Conservation (phyloP, 495 filamentous ascomycete genomes). For the Darksidea phi region DNA sequence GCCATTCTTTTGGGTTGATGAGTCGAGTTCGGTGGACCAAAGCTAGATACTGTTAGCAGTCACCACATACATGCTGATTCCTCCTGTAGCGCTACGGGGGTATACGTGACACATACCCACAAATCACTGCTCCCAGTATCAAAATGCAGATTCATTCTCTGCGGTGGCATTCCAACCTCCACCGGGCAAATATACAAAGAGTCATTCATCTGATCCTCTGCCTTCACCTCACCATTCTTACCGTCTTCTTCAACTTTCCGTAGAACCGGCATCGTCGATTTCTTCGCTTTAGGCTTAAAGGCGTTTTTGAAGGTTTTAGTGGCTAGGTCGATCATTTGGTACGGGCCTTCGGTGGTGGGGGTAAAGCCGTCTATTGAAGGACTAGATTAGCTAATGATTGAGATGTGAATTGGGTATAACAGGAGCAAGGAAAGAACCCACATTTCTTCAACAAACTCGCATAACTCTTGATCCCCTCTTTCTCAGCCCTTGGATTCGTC, state of each 20-base stretch:
- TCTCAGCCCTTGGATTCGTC: slow-evolving; percentile 63
- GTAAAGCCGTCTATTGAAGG: slow-evolving; percentile 52
- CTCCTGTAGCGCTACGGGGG: background rate
- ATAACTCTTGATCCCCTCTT: slow-evolving; percentile 70
- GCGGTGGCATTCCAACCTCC: slow-evolving; percentile 64
- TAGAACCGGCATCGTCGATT: slow-evolving; percentile 43
- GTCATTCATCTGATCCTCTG: slow-evolving; percentile 76
- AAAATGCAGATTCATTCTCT: slow-evolving; percentile 68
- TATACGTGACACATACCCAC: slow-evolving; percentile 54
- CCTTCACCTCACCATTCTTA: slow-evolving; percentile 57
- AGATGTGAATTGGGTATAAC: too few relatives aligned
- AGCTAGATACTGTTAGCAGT: slow-evolving; percentile 6
- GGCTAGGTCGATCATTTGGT: slow-evolving; percentile 52
- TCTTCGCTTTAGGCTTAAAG: slow-evolving; percentile 1
- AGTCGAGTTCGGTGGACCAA: slow-evolving; percentile 59
- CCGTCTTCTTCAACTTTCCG: slow-evolving; percentile 47
- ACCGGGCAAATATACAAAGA: slow-evolving; percentile 67
- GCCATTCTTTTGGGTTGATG: slow-evolving; percentile 39
- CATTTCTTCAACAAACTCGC: slow-evolving; percentile 67
- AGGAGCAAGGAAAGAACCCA: slow-evolving; percentile 8
- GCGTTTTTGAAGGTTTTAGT: slow-evolving; percentile 27
- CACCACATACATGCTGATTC: too few relatives aligned
- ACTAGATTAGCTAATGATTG: slow-evolving; percentile 1
- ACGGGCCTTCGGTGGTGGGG: slow-evolving; percentile 69
- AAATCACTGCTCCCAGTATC: slow-evolving; percentile 77